Percentiles rank a stretch among this genome's conserved stretches.
Conservation (phyloP, 257 asterid genomes). For the Solanum arcanum region DNA sequence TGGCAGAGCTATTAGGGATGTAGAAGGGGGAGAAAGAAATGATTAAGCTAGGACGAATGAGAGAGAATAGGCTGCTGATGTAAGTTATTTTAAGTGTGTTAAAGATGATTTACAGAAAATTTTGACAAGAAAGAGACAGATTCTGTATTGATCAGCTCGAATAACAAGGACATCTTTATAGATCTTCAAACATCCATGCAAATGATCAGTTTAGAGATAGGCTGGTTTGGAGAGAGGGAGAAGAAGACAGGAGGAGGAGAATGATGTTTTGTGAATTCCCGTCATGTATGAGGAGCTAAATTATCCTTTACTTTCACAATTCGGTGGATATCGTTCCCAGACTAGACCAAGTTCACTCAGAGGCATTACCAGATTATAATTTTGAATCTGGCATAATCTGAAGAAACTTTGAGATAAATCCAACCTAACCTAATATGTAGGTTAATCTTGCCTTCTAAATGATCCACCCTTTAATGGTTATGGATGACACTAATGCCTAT, state of each 20-base stretch:
- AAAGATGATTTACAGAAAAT: not conserved
- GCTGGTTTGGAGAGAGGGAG: not conserved
- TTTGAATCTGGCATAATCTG: not conserved
- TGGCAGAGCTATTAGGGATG: not conserved
- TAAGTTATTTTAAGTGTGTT: not conserved
- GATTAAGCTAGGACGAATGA: not conserved
- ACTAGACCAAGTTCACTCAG: not conserved
- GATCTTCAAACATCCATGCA: not conserved
- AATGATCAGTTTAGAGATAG: not conserved
- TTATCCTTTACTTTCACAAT: not conserved
- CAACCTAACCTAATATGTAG: not conserved
- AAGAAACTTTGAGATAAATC: not conserved
- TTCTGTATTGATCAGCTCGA: not conserved
- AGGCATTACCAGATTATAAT: not conserved
- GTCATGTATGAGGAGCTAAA: not conserved
- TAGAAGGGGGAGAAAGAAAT: not conserved
- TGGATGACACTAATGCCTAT: not conserved
- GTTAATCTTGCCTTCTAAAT: not conserved
- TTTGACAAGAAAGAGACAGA: not conserved
- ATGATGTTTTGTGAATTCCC: not conserved
- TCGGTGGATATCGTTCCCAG: not conserved
- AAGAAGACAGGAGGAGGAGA: not conserved
- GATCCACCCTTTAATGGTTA: not conserved
- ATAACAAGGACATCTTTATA: not conserved
- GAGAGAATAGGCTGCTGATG: not conserved